These are phyloP conservation scores for Fusarium udum DNA, from an alignment of 2,329 filamentous ascomycete species.

Conservation along the genomic window DNA sequence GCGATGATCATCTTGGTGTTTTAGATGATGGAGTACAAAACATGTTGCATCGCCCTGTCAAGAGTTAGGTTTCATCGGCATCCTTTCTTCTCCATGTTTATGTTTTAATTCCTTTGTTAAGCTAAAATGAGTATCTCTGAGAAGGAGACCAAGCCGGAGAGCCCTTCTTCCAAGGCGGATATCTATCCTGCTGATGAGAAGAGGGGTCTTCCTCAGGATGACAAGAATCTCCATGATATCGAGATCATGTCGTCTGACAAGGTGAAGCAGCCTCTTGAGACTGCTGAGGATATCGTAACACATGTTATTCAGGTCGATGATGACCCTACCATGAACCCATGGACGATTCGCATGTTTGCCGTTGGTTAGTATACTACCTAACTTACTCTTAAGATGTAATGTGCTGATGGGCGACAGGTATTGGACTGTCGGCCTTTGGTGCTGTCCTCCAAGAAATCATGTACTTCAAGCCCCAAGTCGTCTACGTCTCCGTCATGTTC, in stretches of 20 bases:
- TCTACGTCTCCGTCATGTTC: slow-evolving; percentile 40
- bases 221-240: slow-evolving; percentile 1
- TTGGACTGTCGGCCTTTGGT: slow-evolving; percentile 36
- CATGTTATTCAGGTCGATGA: slow-evolving; percentile 41
- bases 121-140: slow-evolving; percentile 3
- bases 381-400: neutral
- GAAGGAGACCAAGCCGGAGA: neutral
- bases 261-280: slow-evolving; percentile 8
- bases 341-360: slow-evolving; percentile 37
- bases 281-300: slow-evolving; percentile 35
- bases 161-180: neutral
- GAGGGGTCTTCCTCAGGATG: neutral
- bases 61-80: neutral
- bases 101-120: neutral
- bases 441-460: slow-evolving; percentile 37
- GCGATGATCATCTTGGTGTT: neutral
- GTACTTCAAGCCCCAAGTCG: slow-evolving; percentile 39
- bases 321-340: slow-evolving; percentile 34
- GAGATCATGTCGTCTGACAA: slow-evolving; percentile 7
- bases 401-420: slow-evolving; percentile 13
- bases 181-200: slow-evolving; percentile 14
- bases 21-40: slow-evolving; percentile 4
- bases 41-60: neutral
- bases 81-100: neutral
- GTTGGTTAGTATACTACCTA: slow-evolving; percentile 24